Base-by-base conservation (phyloP, 2,329 filamentous ascomycete species). In the Ambrosiella beaveri region DNA sequence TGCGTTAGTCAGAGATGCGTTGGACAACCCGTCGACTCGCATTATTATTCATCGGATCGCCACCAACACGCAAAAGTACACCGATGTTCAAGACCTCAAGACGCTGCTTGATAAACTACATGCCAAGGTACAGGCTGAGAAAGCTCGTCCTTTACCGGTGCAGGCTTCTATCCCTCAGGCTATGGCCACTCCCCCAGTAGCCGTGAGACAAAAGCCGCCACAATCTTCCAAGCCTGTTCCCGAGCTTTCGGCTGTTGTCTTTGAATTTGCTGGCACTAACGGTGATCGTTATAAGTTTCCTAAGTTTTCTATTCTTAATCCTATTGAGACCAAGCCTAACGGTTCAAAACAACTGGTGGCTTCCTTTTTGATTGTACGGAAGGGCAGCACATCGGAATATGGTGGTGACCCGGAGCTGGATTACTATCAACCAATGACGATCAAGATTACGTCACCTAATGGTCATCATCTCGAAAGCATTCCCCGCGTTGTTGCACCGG, bases 221-320 rank as follows among this genome's bases (percentile, higher is more conserved):
- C 41, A 40, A n/a, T 27, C 44, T 35, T 17, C 45, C 13, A 60
- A 60, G 52, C n/a, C 52, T 15, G 51, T 45, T 13, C 77, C 77
- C 35, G 82, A 84, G 58, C 76, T 84, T 49, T 76, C 80, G 1
- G 81, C 81, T n/a, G 73, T 86, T 12, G 78, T 84, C 0, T 78
- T 88, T 61, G 83, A 87, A 63, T 87, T 88, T 66, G 67, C 73
- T 4, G 77, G 78, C 52, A 82, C 82, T 39, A 80, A 73, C 2
- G 85, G 85, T 51, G 86, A 91, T 67, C 79, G 86, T 35, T 90
- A 86, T 66, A 71, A 88, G 53, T 90, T 93, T 62, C 87, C 87
- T 1, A 86, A 83, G 63, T 84, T 86, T 66, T 86, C 83, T 68
- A 84, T 91, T 39, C 68, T 91, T 54, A 57, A 60, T 36, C 59